Evolutionary conservation across 2,329 filamentous ascomycete species (phyloP).

Genomic region (Orbilia javanica): DNA sequence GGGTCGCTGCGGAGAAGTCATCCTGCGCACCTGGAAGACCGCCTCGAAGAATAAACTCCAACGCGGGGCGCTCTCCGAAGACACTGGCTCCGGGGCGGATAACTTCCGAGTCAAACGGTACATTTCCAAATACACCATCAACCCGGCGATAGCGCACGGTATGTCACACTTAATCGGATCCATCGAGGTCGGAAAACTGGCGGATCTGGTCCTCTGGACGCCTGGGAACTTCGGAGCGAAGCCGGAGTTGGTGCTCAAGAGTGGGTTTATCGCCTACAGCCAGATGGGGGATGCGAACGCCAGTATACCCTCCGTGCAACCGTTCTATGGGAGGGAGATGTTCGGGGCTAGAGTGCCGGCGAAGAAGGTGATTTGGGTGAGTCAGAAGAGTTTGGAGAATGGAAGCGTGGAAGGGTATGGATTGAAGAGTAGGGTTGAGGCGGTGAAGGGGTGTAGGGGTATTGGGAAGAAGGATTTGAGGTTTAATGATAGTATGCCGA

Average conservation of each 20-base stretch:
- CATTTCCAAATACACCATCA: conserved; percentile 95
- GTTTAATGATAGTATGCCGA: conserved; percentile 84
- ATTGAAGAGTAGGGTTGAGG: conserved; percentile 81
- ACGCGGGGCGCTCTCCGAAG: conserved; percentile 80
- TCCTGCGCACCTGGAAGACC: conserved; percentile 94
- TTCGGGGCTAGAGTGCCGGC: conserved; percentile 79
- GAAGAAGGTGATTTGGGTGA: conserved; percentile 86
- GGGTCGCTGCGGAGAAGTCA: conserved; percentile 94
- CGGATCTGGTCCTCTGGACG: conserved; percentile 89
- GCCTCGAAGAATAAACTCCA: conserved; percentile 96
- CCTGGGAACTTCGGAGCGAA: conserved; percentile 89
- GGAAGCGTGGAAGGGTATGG: conserved; percentile 79
- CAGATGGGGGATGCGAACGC: conserved; percentile 89
- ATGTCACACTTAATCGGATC: conserved; percentile 89
- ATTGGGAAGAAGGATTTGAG: conserved; percentile 91
- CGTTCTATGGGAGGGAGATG: conserved; percentile 85
- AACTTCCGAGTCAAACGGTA: conserved; percentile 95
- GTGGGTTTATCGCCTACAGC: conserved; percentile 83
- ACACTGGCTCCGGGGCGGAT: conserved; percentile 82
- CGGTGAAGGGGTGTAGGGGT: conserved; percentile 80
- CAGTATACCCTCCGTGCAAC: conserved; percentile 89
- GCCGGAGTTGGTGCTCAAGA: conserved; percentile 81
- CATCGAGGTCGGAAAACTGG: conserved; percentile 81
- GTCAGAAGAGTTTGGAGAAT: conserved; percentile 75
- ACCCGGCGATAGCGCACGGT: conserved; percentile 90